These are phyloP conservation scores for Coniferiporia sulphurascens DNA, from an alignment of 1,284 basidiomycete genomes.

Conservation along the genomic window DNA sequence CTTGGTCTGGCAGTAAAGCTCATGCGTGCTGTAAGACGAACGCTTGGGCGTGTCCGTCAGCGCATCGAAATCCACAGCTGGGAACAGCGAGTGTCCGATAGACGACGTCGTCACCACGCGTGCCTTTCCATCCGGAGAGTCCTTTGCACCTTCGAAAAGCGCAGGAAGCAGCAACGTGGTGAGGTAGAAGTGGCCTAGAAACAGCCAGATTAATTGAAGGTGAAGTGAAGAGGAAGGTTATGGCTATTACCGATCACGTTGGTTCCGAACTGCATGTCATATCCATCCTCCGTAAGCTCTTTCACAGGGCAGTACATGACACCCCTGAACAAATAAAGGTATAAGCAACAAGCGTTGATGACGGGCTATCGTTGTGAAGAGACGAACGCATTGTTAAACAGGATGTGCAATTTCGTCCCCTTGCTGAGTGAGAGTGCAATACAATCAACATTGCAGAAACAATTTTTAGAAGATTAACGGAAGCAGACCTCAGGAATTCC, in stretches of 20 bases:
- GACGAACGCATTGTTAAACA: constrained; percentile 25
- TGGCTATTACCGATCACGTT: constrained; percentile 35
- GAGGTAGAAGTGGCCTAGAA: constrained; percentile 33
- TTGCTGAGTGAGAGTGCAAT: constrained; percentile 15
- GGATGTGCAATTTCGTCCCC: constrained; percentile 21
- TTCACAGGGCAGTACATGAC: constrained; percentile 40
- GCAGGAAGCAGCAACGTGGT: constrained; percentile 39
- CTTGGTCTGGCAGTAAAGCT: constrained; percentile 41
- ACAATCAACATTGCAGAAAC: background rate
- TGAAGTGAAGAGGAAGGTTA: background rate
- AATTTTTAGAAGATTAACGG: constrained; percentile 3
- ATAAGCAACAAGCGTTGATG: background rate
- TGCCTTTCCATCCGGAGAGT: constrained; percentile 30
- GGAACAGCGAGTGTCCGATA: constrained; percentile 23
- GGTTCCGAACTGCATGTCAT: constrained; percentile 48
- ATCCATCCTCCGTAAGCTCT: constrained; percentile 39
- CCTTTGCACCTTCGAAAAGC: constrained; percentile 30
- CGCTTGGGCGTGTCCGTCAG: constrained; percentile 28
- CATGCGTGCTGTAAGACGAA: constrained; percentile 24
- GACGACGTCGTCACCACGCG: constrained; percentile 42
- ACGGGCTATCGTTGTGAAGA: no score
- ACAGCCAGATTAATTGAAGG: background rate
- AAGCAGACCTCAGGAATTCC: constrained; percentile 30
- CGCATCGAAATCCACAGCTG: constrained; percentile 26
- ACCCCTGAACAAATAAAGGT: constrained; percentile 30